Base-by-base conservation (phyloP, 306 rosid genomes). In the Amphicarpaea edgeworthii region DNA sequence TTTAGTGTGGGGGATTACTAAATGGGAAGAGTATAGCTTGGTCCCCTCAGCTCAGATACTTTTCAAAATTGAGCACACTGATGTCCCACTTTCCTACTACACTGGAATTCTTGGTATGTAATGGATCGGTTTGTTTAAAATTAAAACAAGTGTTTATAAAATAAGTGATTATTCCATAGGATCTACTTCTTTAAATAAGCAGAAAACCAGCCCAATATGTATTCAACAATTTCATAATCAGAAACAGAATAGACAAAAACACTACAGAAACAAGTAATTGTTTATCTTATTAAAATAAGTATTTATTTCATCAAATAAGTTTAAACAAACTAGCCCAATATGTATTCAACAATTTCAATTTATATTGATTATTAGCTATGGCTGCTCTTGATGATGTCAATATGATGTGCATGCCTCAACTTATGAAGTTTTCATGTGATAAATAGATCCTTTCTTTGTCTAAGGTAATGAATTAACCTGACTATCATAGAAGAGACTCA, bases 11-110 rank as follows among this genome's bases (percentile, higher is more conserved):
- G 86, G 87, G 6, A 0, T 10, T 2, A 75, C 86, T 3, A 51
- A 34, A 3, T 86, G 87, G 84, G 86, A 86, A 46, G 90, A 81
- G 3, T 83, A 81, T 38, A 81, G 80, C 37, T 43, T 81, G 2
- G 53, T 86, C 32, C 42, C 77, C n/a, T 7, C 75, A 23, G 16
- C 61, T 12, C 51, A 23, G 12, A 43, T 38, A 4, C 43, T 19
- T 5, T 63, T 63, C 78, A 80, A 83, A 66, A 83, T 86, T 41
- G 37, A 50, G 24, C 75, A 83, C 24, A 72, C 81, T 4, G 77
- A 72, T 75, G 81, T 76, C 1, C 86, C 89, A 0, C 85, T 85
- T 77, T 68, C 81, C 2, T 77, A 68, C 51, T 77, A 77, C 8
- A 68, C 76, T 43, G 81, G 81, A 77, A 43, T 77, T 68, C 81